phyloP scores from a whole-genome alignment of 495 filamentous ascomycete species.

The Talaromyces adpressus region DNA sequence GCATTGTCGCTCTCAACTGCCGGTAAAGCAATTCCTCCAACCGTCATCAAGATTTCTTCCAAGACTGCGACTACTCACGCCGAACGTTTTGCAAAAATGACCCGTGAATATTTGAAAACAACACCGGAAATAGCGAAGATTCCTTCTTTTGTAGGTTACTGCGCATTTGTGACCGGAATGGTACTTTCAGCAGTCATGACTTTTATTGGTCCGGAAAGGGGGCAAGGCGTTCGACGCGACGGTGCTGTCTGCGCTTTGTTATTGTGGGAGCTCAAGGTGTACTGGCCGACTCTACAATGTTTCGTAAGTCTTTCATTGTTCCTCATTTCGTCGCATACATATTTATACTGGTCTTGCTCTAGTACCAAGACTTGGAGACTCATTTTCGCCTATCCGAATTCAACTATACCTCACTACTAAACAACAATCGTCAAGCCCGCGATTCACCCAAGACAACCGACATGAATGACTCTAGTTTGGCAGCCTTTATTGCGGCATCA shows the following conservation, averaged over 20 bases:
- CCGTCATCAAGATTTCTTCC: not conserved
- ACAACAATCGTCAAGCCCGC: not conserved
- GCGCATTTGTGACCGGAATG: conserved; percentile 2
- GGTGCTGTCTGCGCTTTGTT: conserved; percentile 1
- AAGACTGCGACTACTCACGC: not conserved
- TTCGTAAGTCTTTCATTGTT: not conserved
- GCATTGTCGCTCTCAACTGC: not conserved
- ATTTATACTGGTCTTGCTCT: not conserved
- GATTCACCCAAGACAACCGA: not conserved
- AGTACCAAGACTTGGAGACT: conserved; percentile 3
- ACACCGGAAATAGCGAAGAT: not conserved
- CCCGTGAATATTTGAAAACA: not conserved
- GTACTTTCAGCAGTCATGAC: conserved; percentile 2
- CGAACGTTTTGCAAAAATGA: conserved; percentile 1
- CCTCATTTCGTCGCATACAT: not conserved
- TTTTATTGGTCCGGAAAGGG: not conserved
- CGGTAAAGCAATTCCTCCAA: not conserved
- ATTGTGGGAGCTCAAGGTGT: conserved; percentile 2
- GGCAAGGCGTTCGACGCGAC: not conserved
- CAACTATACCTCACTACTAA: not conserved
- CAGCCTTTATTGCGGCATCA: conserved; percentile 4
- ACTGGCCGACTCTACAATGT: not conserved
- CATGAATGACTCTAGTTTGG: not conserved
- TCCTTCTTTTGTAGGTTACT: conserved; percentile 2
- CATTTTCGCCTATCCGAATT: conserved; percentile 2